These are phyloP conservation scores for Lepidium campestre DNA, from an alignment of 441 rosid genomes.

Conservation along the genomic window DNA sequence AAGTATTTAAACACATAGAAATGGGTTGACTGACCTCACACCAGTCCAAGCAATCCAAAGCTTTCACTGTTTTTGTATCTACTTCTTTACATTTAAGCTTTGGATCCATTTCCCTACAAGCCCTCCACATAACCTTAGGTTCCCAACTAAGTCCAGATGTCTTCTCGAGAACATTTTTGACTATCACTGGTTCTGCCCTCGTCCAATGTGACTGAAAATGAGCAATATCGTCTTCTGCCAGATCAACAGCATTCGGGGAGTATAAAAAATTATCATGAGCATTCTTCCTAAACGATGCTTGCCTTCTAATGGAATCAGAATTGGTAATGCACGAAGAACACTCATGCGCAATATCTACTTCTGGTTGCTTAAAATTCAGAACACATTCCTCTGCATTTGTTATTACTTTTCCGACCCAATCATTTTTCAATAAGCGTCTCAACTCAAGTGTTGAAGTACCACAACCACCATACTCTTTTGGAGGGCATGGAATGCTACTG, in stretches of 20 bases:
- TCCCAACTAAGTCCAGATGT: slow-evolving; percentile 86
- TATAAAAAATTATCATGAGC: slow-evolving; percentile 60
- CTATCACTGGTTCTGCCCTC: slow-evolving; percentile 83
- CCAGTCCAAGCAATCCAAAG: slow-evolving; percentile 70
- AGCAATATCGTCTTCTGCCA: slow-evolving; percentile 35
- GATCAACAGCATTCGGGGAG: slow-evolving; percentile 42
- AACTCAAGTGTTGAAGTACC: slow-evolving; percentile 60
- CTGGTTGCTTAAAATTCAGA: slow-evolving; percentile 22
- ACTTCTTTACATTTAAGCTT: slow-evolving; percentile 8
- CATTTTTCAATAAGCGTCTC: slow-evolving; percentile 45
- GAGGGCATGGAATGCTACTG: slow-evolving; percentile 69
- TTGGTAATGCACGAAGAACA: slow-evolving; percentile 8
- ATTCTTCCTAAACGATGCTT: slow-evolving; percentile 54
- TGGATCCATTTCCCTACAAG: slow-evolving; percentile 38
- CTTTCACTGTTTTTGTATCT: slow-evolving; percentile 58
- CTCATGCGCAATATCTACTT: slow-evolving; percentile 9
- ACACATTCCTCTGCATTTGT: slow-evolving; percentile 29
- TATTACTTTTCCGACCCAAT: slow-evolving; percentile 49
- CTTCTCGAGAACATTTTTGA: slow-evolving; percentile 50
- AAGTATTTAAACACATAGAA: not conserved
- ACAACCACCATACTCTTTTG: slow-evolving; percentile 70
- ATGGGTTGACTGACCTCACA: slow-evolving; percentile 41
- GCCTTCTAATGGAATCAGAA: slow-evolving; percentile 23
- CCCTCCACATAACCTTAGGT: slow-evolving; percentile 98
- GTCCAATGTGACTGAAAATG: slow-evolving; percentile 67